Percentiles rank a stretch among this genome's conserved stretches.
phyloP scores from a whole-genome alignment of 2,329 filamentous ascomycete species.

The Erysiphe neolycopersici region DNA sequence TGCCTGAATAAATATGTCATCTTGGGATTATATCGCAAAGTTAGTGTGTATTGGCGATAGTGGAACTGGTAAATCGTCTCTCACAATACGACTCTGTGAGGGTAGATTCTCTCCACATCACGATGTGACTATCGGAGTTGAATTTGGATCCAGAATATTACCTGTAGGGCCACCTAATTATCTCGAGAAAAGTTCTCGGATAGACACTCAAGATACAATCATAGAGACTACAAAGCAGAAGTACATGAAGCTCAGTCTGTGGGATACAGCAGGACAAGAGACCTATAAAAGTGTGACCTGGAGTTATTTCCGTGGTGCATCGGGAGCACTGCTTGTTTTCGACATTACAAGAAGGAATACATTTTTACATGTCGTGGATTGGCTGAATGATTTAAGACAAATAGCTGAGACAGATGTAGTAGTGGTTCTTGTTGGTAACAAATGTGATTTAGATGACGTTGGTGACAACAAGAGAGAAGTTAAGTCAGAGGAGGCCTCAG shows the following conservation, averaged over 20 bases:
- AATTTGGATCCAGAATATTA: constrained; percentile 83
- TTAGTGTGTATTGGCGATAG: constrained; percentile 94
- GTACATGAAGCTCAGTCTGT: constrained; percentile 82
- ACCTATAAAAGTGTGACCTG: constrained; percentile 92
- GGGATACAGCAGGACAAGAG: constrained; percentile 93
- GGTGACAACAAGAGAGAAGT: constrained; percentile 49
- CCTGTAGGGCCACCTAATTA: constrained; percentile 59
- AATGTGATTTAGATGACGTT: constrained; percentile 45
- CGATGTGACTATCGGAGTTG: constrained; percentile 95
- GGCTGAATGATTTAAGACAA: constrained; percentile 79
- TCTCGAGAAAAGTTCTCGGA: constrained; percentile 21
- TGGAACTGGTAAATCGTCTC: constrained; percentile 80
- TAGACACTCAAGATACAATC: constrained; percentile 10
- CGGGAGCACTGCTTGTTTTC: constrained; percentile 64
- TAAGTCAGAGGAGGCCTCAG: constrained; percentile 55
- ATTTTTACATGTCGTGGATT: constrained; percentile 70
- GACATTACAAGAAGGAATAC: constrained; percentile 72
- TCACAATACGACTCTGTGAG: constrained; percentile 89
- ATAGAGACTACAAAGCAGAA: constrained; percentile 21
- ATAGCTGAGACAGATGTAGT: constrained; percentile 93
- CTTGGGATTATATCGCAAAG: constrained; percentile 98
- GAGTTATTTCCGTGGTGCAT: constrained; percentile 45
- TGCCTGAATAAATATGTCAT: constrained; percentile 15
- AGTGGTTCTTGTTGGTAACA: constrained; percentile 86
- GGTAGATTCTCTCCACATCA: constrained; percentile 83